phyloP scores from a whole-genome alignment of 352 stramenopile genomes.

The Thraustotheca clavata region DNA sequence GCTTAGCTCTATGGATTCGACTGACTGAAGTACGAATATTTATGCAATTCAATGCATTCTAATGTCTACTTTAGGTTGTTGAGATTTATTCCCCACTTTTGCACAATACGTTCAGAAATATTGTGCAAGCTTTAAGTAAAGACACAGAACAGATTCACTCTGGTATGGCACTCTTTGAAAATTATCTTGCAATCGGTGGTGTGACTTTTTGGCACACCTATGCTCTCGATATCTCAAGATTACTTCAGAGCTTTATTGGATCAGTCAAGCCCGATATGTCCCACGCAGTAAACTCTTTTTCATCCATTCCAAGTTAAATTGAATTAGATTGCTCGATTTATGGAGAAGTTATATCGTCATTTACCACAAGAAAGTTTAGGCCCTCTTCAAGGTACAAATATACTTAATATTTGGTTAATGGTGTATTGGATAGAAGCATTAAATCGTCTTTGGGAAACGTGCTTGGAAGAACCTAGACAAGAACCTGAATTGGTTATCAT shows the following conservation, averaged over 20 bases:
- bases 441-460: not conserved
- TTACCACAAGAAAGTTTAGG: conserved; percentile 41
- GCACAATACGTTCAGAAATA: conserved; percentile 55
- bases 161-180: conserved; percentile 43
- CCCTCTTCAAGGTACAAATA: not conserved
- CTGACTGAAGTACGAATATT: conserved; percentile 5
- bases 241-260: conserved; percentile 46
- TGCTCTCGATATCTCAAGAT: conserved; percentile 28
- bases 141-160: conserved; percentile 73
- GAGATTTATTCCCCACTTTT: conserved; percentile 55
- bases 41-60: not conserved
- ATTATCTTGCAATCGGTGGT: conserved; percentile 51
- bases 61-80: conserved; percentile 40
- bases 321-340: conserved; percentile 14
- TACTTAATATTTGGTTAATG: not conserved
- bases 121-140: conserved; percentile 52
- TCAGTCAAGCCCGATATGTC: conserved; percentile 62
- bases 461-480: conserved; percentile 10
- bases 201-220: conserved; percentile 63
- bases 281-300: conserved; percentile 32
- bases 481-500: conserved; percentile 15
- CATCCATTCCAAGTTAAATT: conserved; percentile 30
- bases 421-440: conserved; percentile 7
- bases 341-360: conserved; percentile 34
- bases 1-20: conserved; percentile 55